These are phyloP conservation scores for Puccinia triticina DNA, from an alignment of 1,284 basidiomycete genomes.

Conservation along the genomic window DNA sequence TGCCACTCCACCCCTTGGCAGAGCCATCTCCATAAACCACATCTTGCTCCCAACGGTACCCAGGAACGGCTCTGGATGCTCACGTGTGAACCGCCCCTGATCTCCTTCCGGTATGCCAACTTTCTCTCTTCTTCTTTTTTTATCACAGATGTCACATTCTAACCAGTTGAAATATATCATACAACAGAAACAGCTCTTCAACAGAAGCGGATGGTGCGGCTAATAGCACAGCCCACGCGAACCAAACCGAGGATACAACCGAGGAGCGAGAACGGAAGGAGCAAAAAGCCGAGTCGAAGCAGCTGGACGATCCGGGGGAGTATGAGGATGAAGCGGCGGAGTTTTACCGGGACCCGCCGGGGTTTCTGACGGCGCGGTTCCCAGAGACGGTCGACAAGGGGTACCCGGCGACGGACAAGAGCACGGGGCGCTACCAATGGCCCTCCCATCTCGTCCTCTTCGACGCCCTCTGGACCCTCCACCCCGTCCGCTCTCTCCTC, in stretches of 20 bases:
- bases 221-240: constrained; percentile 55
- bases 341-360: constrained; percentile 75
- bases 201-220: not conserved
- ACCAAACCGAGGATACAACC: constrained; percentile 51
- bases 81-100: constrained; percentile 85
- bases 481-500: constrained; percentile 62
- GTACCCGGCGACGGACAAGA: constrained; percentile 68
- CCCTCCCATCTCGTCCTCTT: constrained; percentile 80
- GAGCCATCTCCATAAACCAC: constrained; percentile 76
- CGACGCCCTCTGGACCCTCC: constrained; percentile 68
- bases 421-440: constrained; percentile 72
- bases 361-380: constrained; percentile 71
- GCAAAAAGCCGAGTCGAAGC: constrained; percentile 62
- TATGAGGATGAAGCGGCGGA: constrained; percentile 82
- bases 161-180: not conserved
- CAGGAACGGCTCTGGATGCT: constrained; percentile 73
- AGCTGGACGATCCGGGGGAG: constrained; percentile 60
- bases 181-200: constrained; percentile 8
- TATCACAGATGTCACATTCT: not conserved
- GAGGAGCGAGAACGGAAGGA: constrained; percentile 11
- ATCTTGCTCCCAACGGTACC: constrained; percentile 62
- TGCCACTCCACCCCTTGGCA: constrained; percentile 98
- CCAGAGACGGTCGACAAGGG: constrained; percentile 67
- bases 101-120: constrained; percentile 63
- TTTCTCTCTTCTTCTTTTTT: constrained; percentile 24